phyloP scores from a whole-genome alignment of 306 rosid species.

The Quercus dentata region DNA sequence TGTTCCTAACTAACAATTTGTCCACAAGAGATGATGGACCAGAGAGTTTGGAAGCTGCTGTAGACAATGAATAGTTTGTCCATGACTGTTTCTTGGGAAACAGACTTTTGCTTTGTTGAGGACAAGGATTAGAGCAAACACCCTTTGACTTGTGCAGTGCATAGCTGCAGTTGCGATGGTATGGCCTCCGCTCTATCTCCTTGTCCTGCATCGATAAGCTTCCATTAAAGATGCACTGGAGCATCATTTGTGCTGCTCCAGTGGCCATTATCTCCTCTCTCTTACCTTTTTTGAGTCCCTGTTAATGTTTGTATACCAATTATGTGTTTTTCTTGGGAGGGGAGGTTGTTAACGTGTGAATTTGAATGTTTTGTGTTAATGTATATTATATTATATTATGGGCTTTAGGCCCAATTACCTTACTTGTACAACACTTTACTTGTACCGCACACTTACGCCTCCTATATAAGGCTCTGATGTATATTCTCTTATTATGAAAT shows the following conservation, averaged over 20 bases:
- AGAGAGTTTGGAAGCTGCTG: background rate
- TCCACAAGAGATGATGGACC: background rate
- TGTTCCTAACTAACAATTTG: background rate
- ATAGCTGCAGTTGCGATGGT: conserved; percentile 78
- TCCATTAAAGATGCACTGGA: conserved; percentile 51
- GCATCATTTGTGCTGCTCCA: conserved; percentile 35
- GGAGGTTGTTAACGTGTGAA: background rate
- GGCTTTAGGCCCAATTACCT: no score
- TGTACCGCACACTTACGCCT: no score
- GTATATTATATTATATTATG: no score
- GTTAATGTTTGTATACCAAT: background rate
- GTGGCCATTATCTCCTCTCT: conserved; percentile 29
- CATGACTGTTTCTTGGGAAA: background rate
- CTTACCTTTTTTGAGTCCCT: background rate
- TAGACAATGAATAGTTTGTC: background rate
- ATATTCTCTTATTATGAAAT: no score
- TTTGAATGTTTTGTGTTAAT: background rate
- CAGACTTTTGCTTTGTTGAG: conserved; percentile 14
- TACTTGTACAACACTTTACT: no score
- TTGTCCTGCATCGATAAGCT: conserved; percentile 48
- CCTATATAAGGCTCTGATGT: no score
- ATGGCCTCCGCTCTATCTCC: conserved; percentile 62
- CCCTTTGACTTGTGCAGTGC: conserved; percentile 49
- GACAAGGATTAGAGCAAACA: conserved; percentile 9
- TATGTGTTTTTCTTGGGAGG: background rate